Evolutionary conservation across 768 basidiomycete species (phyloP).

Genomic region (Cystofilobasidium ferigula): DNA sequence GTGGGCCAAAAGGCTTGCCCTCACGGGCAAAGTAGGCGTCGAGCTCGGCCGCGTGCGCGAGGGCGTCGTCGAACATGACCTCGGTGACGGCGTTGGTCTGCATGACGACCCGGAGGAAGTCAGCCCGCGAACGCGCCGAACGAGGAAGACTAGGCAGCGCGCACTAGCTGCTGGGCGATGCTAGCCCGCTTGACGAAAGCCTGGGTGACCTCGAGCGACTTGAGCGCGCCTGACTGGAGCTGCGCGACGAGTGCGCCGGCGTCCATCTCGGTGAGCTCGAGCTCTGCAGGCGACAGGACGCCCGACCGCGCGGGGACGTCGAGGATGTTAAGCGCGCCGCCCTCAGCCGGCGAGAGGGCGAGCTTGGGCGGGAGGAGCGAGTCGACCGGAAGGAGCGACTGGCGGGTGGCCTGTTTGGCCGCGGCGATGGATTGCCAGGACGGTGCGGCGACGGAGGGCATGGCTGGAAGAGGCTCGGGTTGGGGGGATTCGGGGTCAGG

Average conservation of each 20-base stretch:
- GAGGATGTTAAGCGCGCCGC: slow-evolving; percentile 27
- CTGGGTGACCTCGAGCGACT: slow-evolving; percentile 49
- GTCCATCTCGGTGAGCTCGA: slow-evolving; percentile 30
- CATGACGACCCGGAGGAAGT: background rate
- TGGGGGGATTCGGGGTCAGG: no score
- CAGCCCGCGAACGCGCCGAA: background rate
- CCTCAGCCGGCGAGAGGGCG: slow-evolving; percentile 15
- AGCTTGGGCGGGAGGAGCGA: slow-evolving; percentile 15
- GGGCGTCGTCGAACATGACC: slow-evolving; percentile 64
- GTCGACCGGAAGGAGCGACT: slow-evolving; percentile 30
- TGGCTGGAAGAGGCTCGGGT: background rate
- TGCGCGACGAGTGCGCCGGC: slow-evolving; percentile 27
- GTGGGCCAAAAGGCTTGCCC: slow-evolving; percentile 56
- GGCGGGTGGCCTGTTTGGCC: slow-evolving; percentile 26
- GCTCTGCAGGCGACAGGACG: slow-evolving; percentile 27
- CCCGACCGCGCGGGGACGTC: slow-evolving; percentile 31
- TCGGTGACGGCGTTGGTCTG: slow-evolving; percentile 74
- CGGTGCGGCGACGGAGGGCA: background rate
- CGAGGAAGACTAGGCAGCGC: slow-evolving; percentile 27
- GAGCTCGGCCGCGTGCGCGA: slow-evolving; percentile 53
- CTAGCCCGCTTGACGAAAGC: slow-evolving; percentile 69
- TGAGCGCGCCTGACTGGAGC: slow-evolving; percentile 26
- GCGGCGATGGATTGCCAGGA: slow-evolving; percentile 26
- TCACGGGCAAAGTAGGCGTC: slow-evolving; percentile 54
- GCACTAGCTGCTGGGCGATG: slow-evolving; percentile 64